phyloP scores from a whole-genome alignment of 2,329 filamentous ascomycete species.

The Phyllosticta citrichinensis region DNA sequence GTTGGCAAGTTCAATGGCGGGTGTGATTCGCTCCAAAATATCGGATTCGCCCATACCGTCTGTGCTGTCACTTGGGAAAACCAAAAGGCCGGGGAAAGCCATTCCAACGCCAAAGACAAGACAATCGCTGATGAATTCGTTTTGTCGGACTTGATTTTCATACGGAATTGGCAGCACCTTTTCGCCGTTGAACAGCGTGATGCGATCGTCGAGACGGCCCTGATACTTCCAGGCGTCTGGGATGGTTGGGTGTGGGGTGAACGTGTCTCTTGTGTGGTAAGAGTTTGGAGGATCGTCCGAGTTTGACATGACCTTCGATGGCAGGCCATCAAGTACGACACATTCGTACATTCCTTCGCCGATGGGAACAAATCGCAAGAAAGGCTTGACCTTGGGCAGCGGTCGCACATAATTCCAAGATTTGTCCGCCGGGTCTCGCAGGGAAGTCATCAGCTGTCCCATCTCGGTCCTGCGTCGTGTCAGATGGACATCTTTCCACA shows the following conservation, averaged over 20 bases:
- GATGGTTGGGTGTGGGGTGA: conserved; percentile 34
- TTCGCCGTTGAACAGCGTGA: conserved; percentile 41
- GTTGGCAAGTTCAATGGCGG: conserved; percentile 43
- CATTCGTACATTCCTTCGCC: conserved; percentile 1
- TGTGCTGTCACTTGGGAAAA: conserved; percentile 42
- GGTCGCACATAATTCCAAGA: conserved; percentile 52
- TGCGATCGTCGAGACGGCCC: conserved; percentile 36
- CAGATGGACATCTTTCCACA: background rate
- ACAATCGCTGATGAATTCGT: conserved; percentile 44
- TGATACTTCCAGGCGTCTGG: conserved; percentile 39
- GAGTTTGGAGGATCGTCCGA: conserved; percentile 32
- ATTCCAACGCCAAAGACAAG: conserved; percentile 48
- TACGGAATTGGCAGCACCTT: conserved; percentile 40
- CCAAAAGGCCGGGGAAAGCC: conserved; percentile 42
- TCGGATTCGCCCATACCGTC: conserved; percentile 33
- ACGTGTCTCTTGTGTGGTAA: conserved; percentile 43
- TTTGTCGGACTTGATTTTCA: conserved; percentile 46
- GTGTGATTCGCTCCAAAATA: conserved; percentile 40
- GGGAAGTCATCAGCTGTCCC: conserved; percentile 52
- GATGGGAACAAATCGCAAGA: background rate
- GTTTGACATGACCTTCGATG: conserved; percentile 28
- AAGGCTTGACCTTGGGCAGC: conserved; percentile 30
- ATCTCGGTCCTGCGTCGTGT: conserved; percentile 42
- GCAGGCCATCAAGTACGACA: conserved; percentile 24
- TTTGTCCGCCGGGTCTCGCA: conserved; percentile 40